These are phyloP conservation scores for Filosporella fistucella DNA, from an alignment of 495 filamentous ascomycete species.

Conservation along the genomic window DNA sequence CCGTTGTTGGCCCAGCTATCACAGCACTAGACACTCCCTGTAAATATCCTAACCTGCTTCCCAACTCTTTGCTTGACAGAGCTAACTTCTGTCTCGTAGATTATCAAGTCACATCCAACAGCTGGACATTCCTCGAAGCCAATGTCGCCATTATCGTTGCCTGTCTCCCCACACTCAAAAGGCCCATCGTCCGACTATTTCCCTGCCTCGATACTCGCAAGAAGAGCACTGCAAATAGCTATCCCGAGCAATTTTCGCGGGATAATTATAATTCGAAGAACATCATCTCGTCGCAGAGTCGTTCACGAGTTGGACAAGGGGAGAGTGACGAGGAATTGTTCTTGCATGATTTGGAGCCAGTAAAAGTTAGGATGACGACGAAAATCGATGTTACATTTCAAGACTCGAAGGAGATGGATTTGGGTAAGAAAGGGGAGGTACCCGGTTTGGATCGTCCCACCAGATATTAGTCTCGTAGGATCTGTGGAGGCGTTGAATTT, in stretches of 20 bases:
- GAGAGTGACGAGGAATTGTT: constrained; percentile 5
- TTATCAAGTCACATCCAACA: constrained; percentile 8
- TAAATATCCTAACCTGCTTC: not conserved
- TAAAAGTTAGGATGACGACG: not conserved
- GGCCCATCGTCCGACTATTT: not conserved
- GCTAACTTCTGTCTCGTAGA: not conserved
- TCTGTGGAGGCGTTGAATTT: too few relatives aligned
- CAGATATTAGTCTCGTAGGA: too few relatives aligned
- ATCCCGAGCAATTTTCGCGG: not conserved
- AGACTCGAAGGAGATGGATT: not conserved
- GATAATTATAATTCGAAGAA: constrained; percentile 2
- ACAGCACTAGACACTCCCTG: constrained; percentile 1
- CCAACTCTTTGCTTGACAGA: not conserved
- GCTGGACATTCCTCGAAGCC: constrained; percentile 9
- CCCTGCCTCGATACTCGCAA: not conserved
- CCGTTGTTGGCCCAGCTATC: constrained; percentile 3
- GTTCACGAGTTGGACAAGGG: not conserved
- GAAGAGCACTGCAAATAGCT: not conserved
- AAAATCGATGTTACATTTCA: not conserved
- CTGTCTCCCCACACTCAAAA: not conserved
- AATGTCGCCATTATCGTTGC: constrained; percentile 4
- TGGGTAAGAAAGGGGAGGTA: not conserved
- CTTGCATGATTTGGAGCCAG: not conserved
- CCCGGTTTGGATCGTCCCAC: not conserved
- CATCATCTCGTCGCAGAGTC: not conserved